Conservation (phyloP, 345 rosid species). For the Mangifera indica region DNA sequence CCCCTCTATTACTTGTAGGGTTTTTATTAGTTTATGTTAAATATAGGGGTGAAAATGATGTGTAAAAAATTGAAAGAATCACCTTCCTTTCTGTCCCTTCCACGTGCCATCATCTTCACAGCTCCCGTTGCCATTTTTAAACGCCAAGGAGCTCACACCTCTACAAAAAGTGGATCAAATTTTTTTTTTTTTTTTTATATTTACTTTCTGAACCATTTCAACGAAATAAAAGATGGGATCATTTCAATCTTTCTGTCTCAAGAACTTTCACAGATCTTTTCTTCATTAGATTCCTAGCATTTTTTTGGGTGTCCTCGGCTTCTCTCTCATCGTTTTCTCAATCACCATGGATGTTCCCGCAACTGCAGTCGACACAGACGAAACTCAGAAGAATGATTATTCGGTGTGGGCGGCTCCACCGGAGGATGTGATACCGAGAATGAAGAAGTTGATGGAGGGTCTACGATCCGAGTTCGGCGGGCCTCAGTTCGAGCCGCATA, state of each 20-base stretch:
- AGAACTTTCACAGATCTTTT: background rate
- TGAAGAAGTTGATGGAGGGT: constrained; percentile 59
- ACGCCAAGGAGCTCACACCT: background rate
- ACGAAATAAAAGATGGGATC: background rate
- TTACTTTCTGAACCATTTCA: background rate
- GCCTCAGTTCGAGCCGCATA: constrained; percentile 78
- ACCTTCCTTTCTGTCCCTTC: background rate
- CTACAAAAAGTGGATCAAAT: background rate
- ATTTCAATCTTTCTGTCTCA: background rate
- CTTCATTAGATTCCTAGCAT: constrained; percentile 2
- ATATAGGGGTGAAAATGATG: no score
- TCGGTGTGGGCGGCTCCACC: constrained; percentile 88
- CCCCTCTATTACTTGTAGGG: no score
- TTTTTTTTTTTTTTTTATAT: background rate
- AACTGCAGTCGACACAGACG: background rate
- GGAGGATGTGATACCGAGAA: constrained; percentile 44
- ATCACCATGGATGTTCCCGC: constrained; percentile 29
- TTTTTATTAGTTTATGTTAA: no score
- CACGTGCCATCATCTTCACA: background rate
- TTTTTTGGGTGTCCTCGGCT: background rate
- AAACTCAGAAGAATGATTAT: constrained; percentile 40
- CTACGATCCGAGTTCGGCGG: constrained; percentile 73
- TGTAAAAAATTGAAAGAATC: no score
- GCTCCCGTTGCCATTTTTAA: background rate
- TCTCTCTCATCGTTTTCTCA: constrained; percentile 1